phyloP scores from a whole-genome alignment of 2,329 filamentous ascomycete species.

The Dryadomyces quercivorus region DNA sequence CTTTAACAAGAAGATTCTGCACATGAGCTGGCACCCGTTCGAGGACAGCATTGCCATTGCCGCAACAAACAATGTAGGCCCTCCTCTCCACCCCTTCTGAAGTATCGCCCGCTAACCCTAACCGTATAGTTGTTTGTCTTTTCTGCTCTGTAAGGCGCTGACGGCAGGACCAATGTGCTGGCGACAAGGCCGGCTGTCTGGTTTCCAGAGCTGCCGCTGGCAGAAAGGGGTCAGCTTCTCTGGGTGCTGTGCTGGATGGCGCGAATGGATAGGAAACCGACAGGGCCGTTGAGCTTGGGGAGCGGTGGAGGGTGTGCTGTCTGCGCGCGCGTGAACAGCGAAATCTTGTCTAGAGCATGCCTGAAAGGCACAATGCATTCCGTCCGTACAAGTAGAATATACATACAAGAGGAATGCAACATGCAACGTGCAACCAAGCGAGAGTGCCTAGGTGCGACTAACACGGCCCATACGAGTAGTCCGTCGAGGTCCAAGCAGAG shows the following conservation, averaged over 20 bases:
- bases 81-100: background rate
- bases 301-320: background rate
- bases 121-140: conserved; percentile 3
- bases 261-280: conserved; percentile 1
- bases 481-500: background rate
- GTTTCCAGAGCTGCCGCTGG: background rate
- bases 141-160: conserved; percentile 2
- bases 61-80: conserved; percentile 93
- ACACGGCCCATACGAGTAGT: background rate
- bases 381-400: background rate
- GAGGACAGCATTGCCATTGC: conserved; percentile 99
- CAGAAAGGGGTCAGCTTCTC: background rate
- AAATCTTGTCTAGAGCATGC: background rate
- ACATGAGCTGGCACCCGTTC: conserved; percentile 99
- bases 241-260: background rate
- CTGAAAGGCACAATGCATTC: background rate
- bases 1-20: conserved; percentile 99
- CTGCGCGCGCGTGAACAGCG: background rate
- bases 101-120: background rate
- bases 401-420: conserved; percentile 1
- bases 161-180: background rate
- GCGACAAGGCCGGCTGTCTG: background rate
- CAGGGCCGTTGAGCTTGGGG: background rate
- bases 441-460: background rate
- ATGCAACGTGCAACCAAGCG: too few species aligned